phyloP scores from a whole-genome alignment of 2,329 filamentous ascomycete species.

The Alternaria consortialis region DNA sequence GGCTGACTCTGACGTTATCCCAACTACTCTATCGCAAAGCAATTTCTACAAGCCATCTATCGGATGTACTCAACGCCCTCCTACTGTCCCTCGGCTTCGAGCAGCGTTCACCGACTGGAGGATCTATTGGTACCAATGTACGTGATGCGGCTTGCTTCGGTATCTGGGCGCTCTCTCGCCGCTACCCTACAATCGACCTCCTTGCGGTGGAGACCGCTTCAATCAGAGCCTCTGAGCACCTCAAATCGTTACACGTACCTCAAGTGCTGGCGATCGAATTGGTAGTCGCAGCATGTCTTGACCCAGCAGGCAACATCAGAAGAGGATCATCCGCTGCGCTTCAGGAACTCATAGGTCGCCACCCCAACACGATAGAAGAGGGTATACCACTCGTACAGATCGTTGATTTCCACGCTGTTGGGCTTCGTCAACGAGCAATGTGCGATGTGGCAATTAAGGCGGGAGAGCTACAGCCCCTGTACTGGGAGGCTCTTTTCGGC shows the following conservation, averaged over 20 bases:
- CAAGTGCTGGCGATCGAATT: constrained; percentile 84
- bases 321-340: constrained; percentile 91
- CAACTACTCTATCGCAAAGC: constrained; percentile 88
- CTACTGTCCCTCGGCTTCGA: constrained; percentile 87
- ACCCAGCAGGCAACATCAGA: constrained; percentile 91
- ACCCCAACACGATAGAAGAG: constrained; percentile 82
- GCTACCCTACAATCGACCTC: constrained; percentile 84
- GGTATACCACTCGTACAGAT: constrained; percentile 88
- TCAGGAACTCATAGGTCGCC: constrained; percentile 91
- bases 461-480: constrained; percentile 68
- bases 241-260: constrained; percentile 61
- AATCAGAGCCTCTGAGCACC: constrained; percentile 56
- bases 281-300: constrained; percentile 81
- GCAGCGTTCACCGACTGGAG: constrained; percentile 84
- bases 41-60: constrained; percentile 74
- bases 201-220: constrained; percentile 63
- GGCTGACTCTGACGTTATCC: constrained; percentile 84
- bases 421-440: constrained; percentile 83
- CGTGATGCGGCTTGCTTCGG: constrained; percentile 96
- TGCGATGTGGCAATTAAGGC: constrained; percentile 76
- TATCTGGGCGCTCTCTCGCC: constrained; percentile 88
- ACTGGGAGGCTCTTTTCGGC: constrained; percentile 74
- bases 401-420: constrained; percentile 93
- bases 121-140: constrained; percentile 86
- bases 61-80: constrained; percentile 78